Evolutionary conservation across 805 yeast genomes (phyloP), one percentile per base, ranked within the genome.

Genomic region (Ogataea salicorniae): DNA sequence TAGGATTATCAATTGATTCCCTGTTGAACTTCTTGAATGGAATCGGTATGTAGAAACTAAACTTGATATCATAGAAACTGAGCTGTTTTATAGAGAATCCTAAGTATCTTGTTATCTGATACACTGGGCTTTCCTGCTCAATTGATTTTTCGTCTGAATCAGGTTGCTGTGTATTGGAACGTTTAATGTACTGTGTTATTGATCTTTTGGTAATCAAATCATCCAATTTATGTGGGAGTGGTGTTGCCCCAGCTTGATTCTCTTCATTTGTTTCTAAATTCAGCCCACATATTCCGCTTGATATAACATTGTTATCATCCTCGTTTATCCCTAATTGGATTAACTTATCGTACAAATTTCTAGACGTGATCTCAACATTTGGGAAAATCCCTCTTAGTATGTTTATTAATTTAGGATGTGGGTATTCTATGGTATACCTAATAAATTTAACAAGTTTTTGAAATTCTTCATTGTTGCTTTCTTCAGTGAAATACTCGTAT

Each of bases 351-450:
- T 43, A 57, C 18, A 61, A 53, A 16, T 39, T 40, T 26, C 38
- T 45, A 6, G 62, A 50, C 18, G 39, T 45, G 4, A 42, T 43
- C 5, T 45, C 44, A 11, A 50, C 45, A 9, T 42, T 51, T 15
- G 42, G 42, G 8, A 66, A 35, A 4, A 57, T 37, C 20, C 39
- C n/a, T 14, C n/a, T 6, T 14, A 65, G 35, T 41, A 56, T 54
- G 0, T 38, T 17, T 3, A 52, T 34, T 7, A 69, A 35, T 7
- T 38, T 39, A 2, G 55, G 51, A 56, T 69, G 68, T 14, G 72
- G 71, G 47, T 68, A 58, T 18, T 57, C 51, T 7, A 67, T 59
- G 13, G 62, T 54, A 39, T 58, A 62, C 42, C 63, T 63, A 31
- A 69, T 55, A 23, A 61, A 51, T 14, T 52, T 42, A 11, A 68